phyloP scores from a whole-genome alignment of 176 grass and related monocot species.

The Raddia distichophylla region DNA sequence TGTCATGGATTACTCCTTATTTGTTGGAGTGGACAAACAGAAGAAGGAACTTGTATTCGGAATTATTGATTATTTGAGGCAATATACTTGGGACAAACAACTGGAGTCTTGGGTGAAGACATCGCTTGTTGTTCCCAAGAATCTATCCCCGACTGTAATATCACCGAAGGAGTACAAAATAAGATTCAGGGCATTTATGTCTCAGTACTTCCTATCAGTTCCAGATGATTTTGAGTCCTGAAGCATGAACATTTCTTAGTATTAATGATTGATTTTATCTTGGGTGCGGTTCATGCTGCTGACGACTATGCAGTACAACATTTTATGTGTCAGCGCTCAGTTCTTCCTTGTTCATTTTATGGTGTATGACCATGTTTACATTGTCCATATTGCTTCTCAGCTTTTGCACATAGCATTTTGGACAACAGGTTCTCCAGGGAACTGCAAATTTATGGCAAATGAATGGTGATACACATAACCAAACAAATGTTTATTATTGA shows the following conservation, averaged over 20 bases:
- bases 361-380: conserved; percentile 24
- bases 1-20: conserved; percentile 92
- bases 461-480: conserved; percentile 8
- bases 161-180: conserved; percentile 80
- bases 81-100: conserved; percentile 96
- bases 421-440: neutral
- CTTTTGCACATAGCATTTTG: conserved; percentile 57
- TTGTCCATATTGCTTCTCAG: conserved; percentile 38
- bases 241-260: conserved; percentile 36
- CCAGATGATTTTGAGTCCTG: conserved; percentile 61
- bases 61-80: conserved; percentile 92
- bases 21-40: conserved; percentile 87
- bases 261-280: conserved; percentile 2
- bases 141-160: conserved; percentile 81
- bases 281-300: conserved; percentile 2
- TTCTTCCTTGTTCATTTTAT: conserved; percentile 18
- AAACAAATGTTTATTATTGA: conserved; percentile 21
- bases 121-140: conserved; percentile 82
- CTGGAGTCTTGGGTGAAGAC: conserved; percentile 90
- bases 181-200: conserved; percentile 81
- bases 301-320: neutral
- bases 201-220: conserved; percentile 61
- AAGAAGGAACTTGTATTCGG: conserved; percentile 79
- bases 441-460: conserved; percentile 39
- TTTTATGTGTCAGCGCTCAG: conserved; percentile 33